Evolutionary conservation across 2,329 filamentous ascomycete species (phyloP), one percentile per base, ranked within the genome.

Genomic region (Aspergillus pseudoglaucus): DNA sequence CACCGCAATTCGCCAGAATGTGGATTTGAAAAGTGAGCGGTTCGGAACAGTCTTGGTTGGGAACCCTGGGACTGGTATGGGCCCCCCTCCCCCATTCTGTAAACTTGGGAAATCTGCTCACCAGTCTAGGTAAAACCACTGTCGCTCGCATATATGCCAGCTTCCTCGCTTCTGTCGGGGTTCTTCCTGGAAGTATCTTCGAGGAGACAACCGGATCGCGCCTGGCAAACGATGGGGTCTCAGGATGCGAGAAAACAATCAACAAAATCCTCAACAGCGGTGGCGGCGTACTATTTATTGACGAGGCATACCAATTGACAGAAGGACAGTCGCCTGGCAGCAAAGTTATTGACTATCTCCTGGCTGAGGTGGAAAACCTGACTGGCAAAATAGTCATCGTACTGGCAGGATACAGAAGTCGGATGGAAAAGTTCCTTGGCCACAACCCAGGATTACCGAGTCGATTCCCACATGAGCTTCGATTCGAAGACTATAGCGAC

Each of bases 401-500:
- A 0, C 70, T 91, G 2, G 87, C 86, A 0, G 87, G 88, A 0
- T 90, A 90, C 63, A 74, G 74, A 43, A 83, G 82, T 54, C 75
- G 87, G 52, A 90, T 91, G 86, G 85, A 90, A 56, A 75, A 75
- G 0, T 88, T 90, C 61, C 89, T 88, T 42, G 74, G 79, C 0
- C 85, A 90, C 51, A 90, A 90, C 40, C 81, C 81, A 0, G 86
- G 87, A 0, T 70, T 90, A 2, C 73, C 78, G 0, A 87, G 84
- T 53, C 80, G 87, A 0, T 83, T 91, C 33, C 86, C 86, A 0
- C 70, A 80, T 9, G 68, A 75, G 30, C 72, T 90, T 57, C 75
- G 79, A 38, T 91, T 90, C 47, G 69, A 77, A 0, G 87, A 91
- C 61, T 90, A 88, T 52, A 70, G 71, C 0, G 83, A 90, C 42